Percentiles rank a stretch among this genome's conserved stretches.
Conservation (phyloP, 1,139 yeast species). For the Pneumocystis oryctolagi region DNA sequence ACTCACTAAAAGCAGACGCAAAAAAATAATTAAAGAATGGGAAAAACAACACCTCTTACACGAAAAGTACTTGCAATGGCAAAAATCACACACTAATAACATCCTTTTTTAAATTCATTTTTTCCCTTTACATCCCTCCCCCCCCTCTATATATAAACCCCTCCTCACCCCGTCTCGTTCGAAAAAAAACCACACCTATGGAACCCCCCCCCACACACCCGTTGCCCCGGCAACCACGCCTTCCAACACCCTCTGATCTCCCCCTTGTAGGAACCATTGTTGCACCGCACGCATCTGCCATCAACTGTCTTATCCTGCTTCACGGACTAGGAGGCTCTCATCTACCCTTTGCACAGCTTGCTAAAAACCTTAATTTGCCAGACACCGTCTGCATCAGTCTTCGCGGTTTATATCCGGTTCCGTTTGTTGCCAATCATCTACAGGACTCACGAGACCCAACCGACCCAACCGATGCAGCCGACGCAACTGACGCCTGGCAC, state of each 20-base stretch:
- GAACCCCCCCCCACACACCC: too few species aligned
- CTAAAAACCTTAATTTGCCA: not conserved
- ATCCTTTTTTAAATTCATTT: not conserved
- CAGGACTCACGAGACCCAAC: too few species aligned
- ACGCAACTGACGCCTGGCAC: not conserved
- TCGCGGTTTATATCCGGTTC: not conserved
- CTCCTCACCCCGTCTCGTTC: too few species aligned
- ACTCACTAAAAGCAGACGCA: conserved; percentile 58
- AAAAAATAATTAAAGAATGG: conserved; percentile 64
- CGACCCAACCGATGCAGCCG: not conserved
- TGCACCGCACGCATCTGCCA: not conserved
- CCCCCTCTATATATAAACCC: too few species aligned
- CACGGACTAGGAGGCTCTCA: not conserved
- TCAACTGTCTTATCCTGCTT: not conserved
- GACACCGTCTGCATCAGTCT: not conserved
- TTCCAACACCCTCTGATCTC: not conserved
- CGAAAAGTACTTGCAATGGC: conserved; percentile 36
- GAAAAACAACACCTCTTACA: conserved; percentile 72
- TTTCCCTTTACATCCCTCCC: too few species aligned
- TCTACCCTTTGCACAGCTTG: not conserved
- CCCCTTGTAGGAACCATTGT: not conserved
- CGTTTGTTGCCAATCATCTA: too few species aligned
- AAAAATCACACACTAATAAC: not conserved
- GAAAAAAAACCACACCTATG: not conserved
- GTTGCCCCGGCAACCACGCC: not conserved